Conservation (phyloP, 768 basidiomycete species). For the Trametes sanguinea region DNA sequence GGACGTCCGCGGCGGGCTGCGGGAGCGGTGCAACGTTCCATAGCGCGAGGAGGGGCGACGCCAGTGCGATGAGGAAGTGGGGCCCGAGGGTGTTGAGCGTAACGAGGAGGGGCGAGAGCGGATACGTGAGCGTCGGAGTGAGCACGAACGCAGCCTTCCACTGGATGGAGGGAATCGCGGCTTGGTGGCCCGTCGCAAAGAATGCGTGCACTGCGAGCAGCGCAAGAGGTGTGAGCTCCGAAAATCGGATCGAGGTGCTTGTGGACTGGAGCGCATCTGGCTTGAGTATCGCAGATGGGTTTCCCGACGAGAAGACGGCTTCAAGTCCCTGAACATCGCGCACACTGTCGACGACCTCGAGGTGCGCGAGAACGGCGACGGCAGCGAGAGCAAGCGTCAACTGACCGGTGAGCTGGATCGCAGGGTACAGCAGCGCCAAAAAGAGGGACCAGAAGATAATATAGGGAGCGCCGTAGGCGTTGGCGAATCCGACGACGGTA, state of each 20-base stretch:
- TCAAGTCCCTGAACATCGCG: conserved; percentile 66
- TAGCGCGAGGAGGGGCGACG: conserved; percentile 68
- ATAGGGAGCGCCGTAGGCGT: conserved; percentile 88
- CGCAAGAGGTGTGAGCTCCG: conserved; percentile 71
- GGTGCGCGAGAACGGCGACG: conserved; percentile 67
- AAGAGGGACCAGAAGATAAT: conserved; percentile 75
- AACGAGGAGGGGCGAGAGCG: conserved; percentile 73
- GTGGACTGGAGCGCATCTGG: conserved; percentile 32
- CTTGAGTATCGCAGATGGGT: conserved; percentile 47
- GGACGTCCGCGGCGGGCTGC: conserved; percentile 29
- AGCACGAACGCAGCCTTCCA: conserved; percentile 95
- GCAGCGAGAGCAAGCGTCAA: conserved; percentile 65
- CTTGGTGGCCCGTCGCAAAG: conserved; percentile 91
- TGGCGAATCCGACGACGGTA: conserved; percentile 81
- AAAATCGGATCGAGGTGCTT: conserved; percentile 49
- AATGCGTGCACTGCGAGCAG: conserved; percentile 78
- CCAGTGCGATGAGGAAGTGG: conserved; percentile 63
- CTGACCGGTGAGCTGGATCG: conserved; percentile 83
- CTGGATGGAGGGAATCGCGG: conserved; percentile 85
- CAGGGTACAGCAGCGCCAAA: conserved; percentile 62
- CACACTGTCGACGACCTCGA: conserved; percentile 81
- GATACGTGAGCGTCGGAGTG: conserved; percentile 65
- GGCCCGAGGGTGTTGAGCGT: conserved; percentile 78
- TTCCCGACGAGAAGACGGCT: conserved; percentile 50
- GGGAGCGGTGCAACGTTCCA: conserved; percentile 81